Base-by-base conservation (phyloP, 441 rosid genomes). In the Croton setiger region DNA sequence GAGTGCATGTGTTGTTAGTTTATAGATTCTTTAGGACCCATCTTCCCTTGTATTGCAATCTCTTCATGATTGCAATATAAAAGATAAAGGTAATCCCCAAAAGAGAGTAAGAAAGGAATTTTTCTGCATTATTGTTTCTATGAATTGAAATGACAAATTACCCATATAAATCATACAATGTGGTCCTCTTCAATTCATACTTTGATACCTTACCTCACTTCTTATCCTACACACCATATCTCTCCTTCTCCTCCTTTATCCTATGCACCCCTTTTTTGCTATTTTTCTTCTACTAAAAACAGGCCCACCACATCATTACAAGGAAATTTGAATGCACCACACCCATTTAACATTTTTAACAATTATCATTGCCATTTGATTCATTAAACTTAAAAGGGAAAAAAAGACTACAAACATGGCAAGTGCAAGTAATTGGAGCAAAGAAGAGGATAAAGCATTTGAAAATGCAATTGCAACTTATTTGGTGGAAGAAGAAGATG, bases 381-480 rank as follows among this genome's bases (percentile, higher is more conserved):
- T 43, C 66, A 71, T 52, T 36, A 64, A 66, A 20, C 56, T 12
- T 6, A 35, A 52, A 17, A 13, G 44, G 43, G 0, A 48, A 8
- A 66, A 43, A 1, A 3, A 18, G 39, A 52, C 17, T 48, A n/a
- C 13, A 1, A 37, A 48, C n/a, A 88, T 88, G 97, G 84, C 81
- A 64, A 79, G 76, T 72, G 81, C 74, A 64, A 68, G 56, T 37
- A 66, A 58, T 47, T 91, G 97, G 97, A 89, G 84, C 77, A 85
- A 81, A 76, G 97, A 84, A 69, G 97, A 89, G 72, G 93, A 91
- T 41, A 86, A 81, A 67, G 85, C 92, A 13, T 91, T 91, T 63
- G 96, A 91, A 76, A 83, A 82, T 60, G 86, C 87, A 57, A 86
- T 91, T 48, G 96, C 93, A 0, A 76, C 74, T 79, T 87, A 87